Percentiles rank a stretch among this genome's conserved stretches.
Conservation (phyloP, 192 early-diverging fungal genomes). For the Backusella parvicylindrica region DNA sequence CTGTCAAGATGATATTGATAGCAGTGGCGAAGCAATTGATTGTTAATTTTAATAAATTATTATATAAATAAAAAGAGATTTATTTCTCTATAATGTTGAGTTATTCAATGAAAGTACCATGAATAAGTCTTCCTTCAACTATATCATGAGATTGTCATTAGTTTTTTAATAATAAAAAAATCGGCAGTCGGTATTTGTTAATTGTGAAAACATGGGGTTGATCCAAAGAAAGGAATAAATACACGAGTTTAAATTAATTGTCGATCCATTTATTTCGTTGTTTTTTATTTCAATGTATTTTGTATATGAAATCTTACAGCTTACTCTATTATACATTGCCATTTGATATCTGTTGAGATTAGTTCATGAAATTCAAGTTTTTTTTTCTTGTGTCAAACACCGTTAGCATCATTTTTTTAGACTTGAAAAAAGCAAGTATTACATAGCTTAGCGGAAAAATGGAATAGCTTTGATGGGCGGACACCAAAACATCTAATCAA, state of each 20-base stretch:
- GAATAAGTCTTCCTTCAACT: no score
- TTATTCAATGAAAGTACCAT: no score
- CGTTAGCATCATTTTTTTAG: neutral
- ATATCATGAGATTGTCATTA: no score
- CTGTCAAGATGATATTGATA: no score
- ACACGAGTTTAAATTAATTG: neutral
- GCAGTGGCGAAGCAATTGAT: no score
- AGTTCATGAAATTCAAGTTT: neutral
- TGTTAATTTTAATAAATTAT: no score
- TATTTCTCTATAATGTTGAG: no score
- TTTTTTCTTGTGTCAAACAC: neutral
- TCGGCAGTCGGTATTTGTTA: neutral
- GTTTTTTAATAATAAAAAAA: neutral
- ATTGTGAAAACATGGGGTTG: neutral
- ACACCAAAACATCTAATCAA: neutral
- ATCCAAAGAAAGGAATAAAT: neutral
- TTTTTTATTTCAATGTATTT: neutral
- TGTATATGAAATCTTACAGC: neutral
- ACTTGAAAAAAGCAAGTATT: neutral
- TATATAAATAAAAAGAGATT: no score
- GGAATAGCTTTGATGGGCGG: neutral
- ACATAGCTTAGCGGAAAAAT: conserved; percentile 1
- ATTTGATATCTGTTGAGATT: neutral
- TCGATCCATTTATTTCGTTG: neutral
- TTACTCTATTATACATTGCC: neutral